Conservation (phyloP, 1,139 yeast genomes). For the Blastobotrys petasosporus region DNA sequence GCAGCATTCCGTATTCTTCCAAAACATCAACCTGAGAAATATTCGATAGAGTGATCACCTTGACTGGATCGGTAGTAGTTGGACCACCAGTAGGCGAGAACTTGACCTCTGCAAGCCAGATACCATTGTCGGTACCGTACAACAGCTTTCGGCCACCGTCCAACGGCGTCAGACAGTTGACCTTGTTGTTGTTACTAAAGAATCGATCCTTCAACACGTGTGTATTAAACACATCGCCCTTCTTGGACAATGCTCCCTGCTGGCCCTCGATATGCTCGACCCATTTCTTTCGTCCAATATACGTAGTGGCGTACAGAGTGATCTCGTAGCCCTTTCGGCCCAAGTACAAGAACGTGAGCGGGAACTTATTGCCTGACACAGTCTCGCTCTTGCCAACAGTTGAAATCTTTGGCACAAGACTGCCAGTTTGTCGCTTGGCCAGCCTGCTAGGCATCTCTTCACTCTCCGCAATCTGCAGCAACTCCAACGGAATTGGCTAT, state of each 20-base stretch:
- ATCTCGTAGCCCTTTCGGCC: constrained; percentile 64
- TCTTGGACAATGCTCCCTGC: constrained; percentile 63
- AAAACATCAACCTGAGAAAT: constrained; percentile 87
- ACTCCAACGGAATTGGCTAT: constrained; percentile 77
- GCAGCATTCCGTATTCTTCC: constrained; percentile 81
- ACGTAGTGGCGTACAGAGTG: constrained; percentile 59
- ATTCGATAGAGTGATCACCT: constrained; percentile 67
- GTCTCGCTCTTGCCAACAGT: constrained; percentile 15
- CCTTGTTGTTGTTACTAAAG: constrained; percentile 66
- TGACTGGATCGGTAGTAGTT: constrained; percentile 67
- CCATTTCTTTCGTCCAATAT: constrained; percentile 71
- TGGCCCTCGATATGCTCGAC: constrained; percentile 74
- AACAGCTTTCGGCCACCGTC: constrained; percentile 90
- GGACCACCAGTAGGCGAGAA: constrained; percentile 39
- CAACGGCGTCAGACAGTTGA: constrained; percentile 89
- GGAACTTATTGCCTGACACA: constrained; percentile 38
- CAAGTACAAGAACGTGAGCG: constrained; percentile 46
- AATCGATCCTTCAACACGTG: constrained; percentile 60
- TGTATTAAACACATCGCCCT: constrained; percentile 73
- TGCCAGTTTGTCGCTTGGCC: constrained; percentile 38
- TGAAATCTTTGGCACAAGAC: constrained; percentile 20
- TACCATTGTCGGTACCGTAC: constrained; percentile 89
- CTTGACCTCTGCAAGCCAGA: constrained; percentile 59
- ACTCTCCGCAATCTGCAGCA: constrained; percentile 67
- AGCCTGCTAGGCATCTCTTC: constrained; percentile 68